Conservation (phyloP, 176 grass and related monocot species). For the Rhynchospora breviuscula region DNA sequence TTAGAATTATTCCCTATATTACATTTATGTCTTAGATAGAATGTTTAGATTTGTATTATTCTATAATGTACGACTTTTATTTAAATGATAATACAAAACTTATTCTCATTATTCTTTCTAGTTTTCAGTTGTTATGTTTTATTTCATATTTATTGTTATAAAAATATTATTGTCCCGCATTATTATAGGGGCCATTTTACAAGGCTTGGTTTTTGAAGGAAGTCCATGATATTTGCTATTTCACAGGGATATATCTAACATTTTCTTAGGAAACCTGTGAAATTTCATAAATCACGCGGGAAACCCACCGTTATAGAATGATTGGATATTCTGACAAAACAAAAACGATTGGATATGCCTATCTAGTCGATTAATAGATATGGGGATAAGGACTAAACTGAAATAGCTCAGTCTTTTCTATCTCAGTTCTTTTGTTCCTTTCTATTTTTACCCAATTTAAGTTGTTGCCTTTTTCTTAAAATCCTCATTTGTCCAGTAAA, state of each 20-base stretch:
- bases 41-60: too few species aligned
- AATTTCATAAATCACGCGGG: not conserved
- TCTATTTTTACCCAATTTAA: constrained; percentile 23
- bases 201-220: not conserved
- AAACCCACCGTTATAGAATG: not conserved
- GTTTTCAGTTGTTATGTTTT: too few species aligned
- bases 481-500: constrained; percentile 6
- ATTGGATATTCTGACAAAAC: not conserved
- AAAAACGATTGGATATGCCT: not conserved
- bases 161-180: too few species aligned
- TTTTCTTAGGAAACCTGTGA: not conserved
- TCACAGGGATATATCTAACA: not conserved
- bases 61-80: too few species aligned
- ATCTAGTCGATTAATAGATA: not conserved
- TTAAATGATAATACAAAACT: too few species aligned
- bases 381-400: constrained; percentile 18
- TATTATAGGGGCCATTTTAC: not conserved
- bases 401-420: not conserved
- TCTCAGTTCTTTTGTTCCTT: not conserved
- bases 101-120: too few species aligned
- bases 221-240: not conserved
- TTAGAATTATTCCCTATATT: too few species aligned
- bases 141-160: too few species aligned
- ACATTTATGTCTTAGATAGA: too few species aligned
- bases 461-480: not conserved